phyloP scores from a whole-genome alignment of 371 early-diverging fungal genomes.

The Capniomyces stellatus region DNA sequence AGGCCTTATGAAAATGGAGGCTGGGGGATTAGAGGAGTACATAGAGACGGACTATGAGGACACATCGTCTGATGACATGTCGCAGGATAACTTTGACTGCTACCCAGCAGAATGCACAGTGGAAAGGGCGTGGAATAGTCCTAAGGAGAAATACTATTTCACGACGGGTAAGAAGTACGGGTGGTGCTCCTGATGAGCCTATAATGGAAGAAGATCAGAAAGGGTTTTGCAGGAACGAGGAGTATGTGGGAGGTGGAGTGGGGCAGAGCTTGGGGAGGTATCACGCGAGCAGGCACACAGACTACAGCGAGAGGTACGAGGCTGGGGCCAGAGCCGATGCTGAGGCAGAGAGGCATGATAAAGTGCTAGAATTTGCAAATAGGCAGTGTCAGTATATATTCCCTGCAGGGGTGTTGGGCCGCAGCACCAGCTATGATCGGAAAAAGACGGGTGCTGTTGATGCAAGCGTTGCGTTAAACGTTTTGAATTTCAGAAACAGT shows the following conservation, averaged over 20 bases:
- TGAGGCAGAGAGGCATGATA: background rate
- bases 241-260: background rate
- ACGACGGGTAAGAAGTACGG: slow-evolving; percentile 27
- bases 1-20: slow-evolving; percentile 3
- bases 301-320: background rate
- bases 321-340: background rate
- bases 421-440: background rate
- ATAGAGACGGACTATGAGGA: background rate
- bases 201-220: slow-evolving; percentile 1
- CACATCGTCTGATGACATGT: slow-evolving; percentile 3
- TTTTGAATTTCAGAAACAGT: slow-evolving; percentile 2
- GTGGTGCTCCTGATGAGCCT: slow-evolving; percentile 28
- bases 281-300: background rate
- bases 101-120: slow-evolving; percentile 20
- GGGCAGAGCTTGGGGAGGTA: background rate
- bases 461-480: slow-evolving; percentile 10
- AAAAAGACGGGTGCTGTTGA: background rate
- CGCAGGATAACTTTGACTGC: background rate
- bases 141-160: slow-evolving; percentile 24
- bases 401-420: slow-evolving; percentile 1
- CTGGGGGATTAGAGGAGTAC: slow-evolving; percentile 2
- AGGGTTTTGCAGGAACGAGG: slow-evolving; percentile 1
- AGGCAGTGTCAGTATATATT: background rate
- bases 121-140: slow-evolving; percentile 17
- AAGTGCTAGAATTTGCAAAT: background rate